Base-by-base conservation (phyloP, 2,329 filamentous ascomycete genomes). In the Fusarium burgessii region DNA sequence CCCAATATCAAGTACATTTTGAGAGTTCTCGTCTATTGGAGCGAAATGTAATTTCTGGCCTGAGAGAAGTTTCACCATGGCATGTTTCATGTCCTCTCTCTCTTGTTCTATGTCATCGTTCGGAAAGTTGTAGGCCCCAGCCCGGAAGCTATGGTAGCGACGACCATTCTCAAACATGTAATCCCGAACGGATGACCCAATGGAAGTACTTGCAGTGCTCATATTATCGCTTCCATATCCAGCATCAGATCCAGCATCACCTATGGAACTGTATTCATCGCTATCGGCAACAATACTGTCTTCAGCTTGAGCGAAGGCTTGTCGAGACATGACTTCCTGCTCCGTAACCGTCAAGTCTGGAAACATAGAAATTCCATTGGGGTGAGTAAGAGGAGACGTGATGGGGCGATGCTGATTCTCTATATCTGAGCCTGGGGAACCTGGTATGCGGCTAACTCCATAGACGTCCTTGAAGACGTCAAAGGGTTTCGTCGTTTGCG, bases 61-160 rank as follows among this genome's bases (percentile, higher is more conserved):
- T 64, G 84, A 85, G 18, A 87, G 78, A 61, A 86, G 72, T 75
- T 83, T 84, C 43, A 86, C 78, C 82, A 87, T 85, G 67, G 82
- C 80, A 74, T 88, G 87, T 73, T 87, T 87, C 82, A 89, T 84
- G 55, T 89, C 86, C 70, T 88, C 84, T 40, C 87, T 80, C 69
- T 89, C 87, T 74, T 89, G 87, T 77, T 90, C 88, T 8, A 84
- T 79, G 51, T 89, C 88, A 65, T 90, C 88, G 59, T 89, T 90
- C 29, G 88, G 88, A 52, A 89, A 88, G 58, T 85, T 85, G 72
- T 90, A 90, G 14, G 77, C 74, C 9, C 86, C 87, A 61, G 87
- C 85, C 20, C 86, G 81, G 73, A 86, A 88, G 43, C 82, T 82
- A 72, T 89, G 88, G 63, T 90, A 90, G 29, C 88, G 82, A 27